Evolutionary conservation across 441 rosid species (phyloP), one percentile per base, ranked within the genome.

Genomic region (Jatropha multifida): DNA sequence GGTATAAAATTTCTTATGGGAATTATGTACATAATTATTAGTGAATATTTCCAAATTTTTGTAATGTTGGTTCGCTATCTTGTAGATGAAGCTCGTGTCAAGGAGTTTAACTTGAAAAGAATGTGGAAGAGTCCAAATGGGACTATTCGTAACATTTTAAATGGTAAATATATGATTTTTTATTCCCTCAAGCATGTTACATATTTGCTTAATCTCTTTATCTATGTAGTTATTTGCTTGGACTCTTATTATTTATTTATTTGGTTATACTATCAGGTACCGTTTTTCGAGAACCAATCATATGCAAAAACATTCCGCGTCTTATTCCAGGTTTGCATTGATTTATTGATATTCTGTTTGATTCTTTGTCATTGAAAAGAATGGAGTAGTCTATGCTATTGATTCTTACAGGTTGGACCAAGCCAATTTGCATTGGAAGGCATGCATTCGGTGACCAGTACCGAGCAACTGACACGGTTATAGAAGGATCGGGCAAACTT

Each of bases 41-140:
- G 26, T 65, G 58, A 51, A 63, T n/a, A 4, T 4, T 58, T 8
- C 14, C 23, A 26, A 66, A 62, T 20, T 72, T 27, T 9, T 38
- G 15, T n/a, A 3, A 72, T 13, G 5, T 61, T 46, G 54, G 52
- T 73, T 26, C 66, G 26, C 12, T 58, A 55, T 65, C 71, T 71
- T 79, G 76, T 69, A 95, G 98, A 92, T 88, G 99, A 95, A 87
- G 90, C 59, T 48, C 96, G 98, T 62, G 88, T 95, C 49, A 82
- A 81, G 81, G 99, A 93, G 82, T 95, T 95, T 71, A 76, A 78
- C 65, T 83, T 95, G 85, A 90, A 93, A 82, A 86, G 78, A 38
- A 95, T 95, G 98, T 95, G 98, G 97, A 93, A 80, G 86, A 95
- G 98, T 83, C 97, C 99, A 65, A 95, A 95, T 77, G 96, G 98